A percentile compares a stretch with the other conserved stretches of the same genome.
Conservation (phyloP, 169 alveolate species). For the Plasmodium adleri region DNA sequence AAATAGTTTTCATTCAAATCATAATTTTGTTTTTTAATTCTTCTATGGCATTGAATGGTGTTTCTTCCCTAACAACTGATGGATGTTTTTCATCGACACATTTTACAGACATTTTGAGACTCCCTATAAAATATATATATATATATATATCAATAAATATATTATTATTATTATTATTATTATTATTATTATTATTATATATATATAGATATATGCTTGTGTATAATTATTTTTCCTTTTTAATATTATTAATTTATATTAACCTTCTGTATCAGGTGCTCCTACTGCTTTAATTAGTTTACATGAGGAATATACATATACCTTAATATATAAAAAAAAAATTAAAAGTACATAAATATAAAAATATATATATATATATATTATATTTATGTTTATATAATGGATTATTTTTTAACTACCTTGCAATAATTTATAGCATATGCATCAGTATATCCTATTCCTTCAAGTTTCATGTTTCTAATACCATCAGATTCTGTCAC, state of each 20-base stretch:
- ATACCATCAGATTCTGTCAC: slow-evolving; percentile 47
- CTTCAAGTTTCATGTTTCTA: slow-evolving; percentile 70
- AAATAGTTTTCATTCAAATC: not conserved
- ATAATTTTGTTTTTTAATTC: slow-evolving; percentile 12
- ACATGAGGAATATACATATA: slow-evolving; percentile 36
- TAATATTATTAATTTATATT: slow-evolving; percentile 1
- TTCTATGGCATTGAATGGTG: slow-evolving; percentile 39
- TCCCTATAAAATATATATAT: slow-evolving; percentile 7
- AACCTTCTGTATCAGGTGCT: slow-evolving; percentile 54
- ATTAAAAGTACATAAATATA: not conserved
- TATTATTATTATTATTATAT: not conserved
- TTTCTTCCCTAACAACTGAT: slow-evolving; percentile 10
- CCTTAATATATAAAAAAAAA: slow-evolving; percentile 6
- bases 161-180: not conserved
- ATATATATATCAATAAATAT: not conserved
- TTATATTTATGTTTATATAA: not conserved
- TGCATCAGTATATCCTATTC: slow-evolving; percentile 74
- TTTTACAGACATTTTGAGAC: slow-evolving; percentile 47
- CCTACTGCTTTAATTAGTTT: slow-evolving; percentile 60
- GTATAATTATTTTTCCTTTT: not conserved
- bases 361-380: not conserved
- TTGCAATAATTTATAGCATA: slow-evolving; percentile 20
- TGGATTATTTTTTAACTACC: slow-evolving; percentile 6
- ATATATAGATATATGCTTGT: not conserved
- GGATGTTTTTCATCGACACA: slow-evolving; percentile 66